phyloP scores from a whole-genome alignment of 495 filamentous ascomycete species.

The Tuber umbilicatum region DNA sequence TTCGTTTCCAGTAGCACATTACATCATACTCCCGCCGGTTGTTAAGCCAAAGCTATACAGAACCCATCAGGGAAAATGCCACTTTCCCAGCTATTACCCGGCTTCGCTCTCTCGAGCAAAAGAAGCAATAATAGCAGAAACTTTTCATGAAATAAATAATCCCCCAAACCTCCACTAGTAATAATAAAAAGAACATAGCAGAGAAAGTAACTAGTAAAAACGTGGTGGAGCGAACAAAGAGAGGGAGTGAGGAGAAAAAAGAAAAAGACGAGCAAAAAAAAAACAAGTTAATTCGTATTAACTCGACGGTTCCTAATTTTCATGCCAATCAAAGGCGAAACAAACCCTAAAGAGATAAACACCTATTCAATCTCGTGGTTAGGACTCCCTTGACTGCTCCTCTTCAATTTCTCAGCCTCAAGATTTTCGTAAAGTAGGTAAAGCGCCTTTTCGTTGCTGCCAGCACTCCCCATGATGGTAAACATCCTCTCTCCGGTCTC shows the following conservation, averaged over 20 bases:
- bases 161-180: constrained; percentile 15
- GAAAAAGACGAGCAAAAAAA: constrained; percentile 19
- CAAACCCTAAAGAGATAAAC: constrained; percentile 15
- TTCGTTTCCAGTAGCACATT: constrained; percentile 7
- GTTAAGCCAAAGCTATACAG: constrained; percentile 4
- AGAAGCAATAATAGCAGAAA: constrained; percentile 3
- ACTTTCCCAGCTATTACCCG: neutral
- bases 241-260: neutral
- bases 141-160: constrained; percentile 3
- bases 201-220: constrained; percentile 24
- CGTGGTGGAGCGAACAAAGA: constrained; percentile 2
- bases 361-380: constrained; percentile 21
- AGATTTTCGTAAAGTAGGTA: constrained; percentile 98
- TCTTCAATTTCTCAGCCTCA: constrained; percentile 95
- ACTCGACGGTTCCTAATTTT: constrained; percentile 17
- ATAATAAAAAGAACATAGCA: constrained; percentile 17
- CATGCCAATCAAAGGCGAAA: constrained; percentile 9
- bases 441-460: constrained; percentile 87
- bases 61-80: neutral
- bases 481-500: constrained; percentile 99
- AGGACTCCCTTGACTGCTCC: constrained; percentile 42
- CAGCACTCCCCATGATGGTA: constrained; percentile 90
- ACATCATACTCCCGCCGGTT: constrained; percentile 5
- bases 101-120: neutral
- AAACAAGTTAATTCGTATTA: constrained; percentile 13